Base-by-base conservation (phyloP, 805 yeast species). In the Yamadazyma olivae region DNA sequence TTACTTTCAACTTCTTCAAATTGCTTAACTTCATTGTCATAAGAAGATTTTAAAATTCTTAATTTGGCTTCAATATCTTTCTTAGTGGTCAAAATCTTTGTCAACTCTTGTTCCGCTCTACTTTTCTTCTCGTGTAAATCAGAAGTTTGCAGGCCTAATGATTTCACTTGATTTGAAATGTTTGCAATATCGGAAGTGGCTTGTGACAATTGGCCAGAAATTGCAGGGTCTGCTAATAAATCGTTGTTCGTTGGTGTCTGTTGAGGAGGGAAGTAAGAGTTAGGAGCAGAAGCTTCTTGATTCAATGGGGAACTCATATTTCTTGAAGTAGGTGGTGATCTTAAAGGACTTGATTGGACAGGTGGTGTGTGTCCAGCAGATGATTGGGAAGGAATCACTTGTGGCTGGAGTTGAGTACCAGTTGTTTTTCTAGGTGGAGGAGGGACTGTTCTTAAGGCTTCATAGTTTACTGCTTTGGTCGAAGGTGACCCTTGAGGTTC, bases 161-260 rank as follows among this genome's bases (percentile, higher is more conserved):
- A 83, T 44, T 79, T 79, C 45, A 87, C 81, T 63, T 90, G 96
- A 49, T 82, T 86, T 0, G 95, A 83, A 27, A 85, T 70, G 48
- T 90, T 87, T 12, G 95, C 96, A 56, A 88, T 74, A 49, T 87
- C 96, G 5, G 89, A 75, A 5, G 93, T 79, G 3, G 95, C 91
- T 41, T 77, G 75, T 1, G 95, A 79, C 33, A 88, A 64, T 51
- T 81, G 79, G 19, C 80, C 78, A 1, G 86, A 74, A 1, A 81
- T 71, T 34, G 75, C 85, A 5, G 70, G 64, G 40, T 80, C 83
- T 0, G 83, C 79, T 36, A 76, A 63, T 33, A 80, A 57, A 43
- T 79, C 86, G 15, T 30, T 16, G 32, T 32, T 32, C 5, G 30
- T 8, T 6, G 28, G 15, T 30, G 35, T 21, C 34, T 14, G 17